Base-by-base conservation (phyloP, 1,284 basidiomycete species). In the Sanghuangporus weigelae region DNA sequence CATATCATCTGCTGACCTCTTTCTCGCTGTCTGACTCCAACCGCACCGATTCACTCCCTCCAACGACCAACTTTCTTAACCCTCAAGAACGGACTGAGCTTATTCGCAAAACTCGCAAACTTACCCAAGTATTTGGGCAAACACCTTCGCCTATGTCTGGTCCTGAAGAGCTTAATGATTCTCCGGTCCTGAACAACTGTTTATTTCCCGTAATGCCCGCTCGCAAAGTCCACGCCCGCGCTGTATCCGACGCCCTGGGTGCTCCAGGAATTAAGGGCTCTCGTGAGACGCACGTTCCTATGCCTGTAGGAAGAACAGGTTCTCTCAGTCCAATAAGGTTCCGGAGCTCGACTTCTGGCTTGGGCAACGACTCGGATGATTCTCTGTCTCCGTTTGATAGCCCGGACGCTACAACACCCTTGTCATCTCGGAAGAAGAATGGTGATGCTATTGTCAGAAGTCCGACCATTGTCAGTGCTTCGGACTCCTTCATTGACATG, bases 81-180 rank as follows among this genome's bases (percentile, higher is more conserved):
- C 76, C 86, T 10, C 79, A 82, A 23, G 86, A 91, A 68, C 87
- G 91, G 23, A 83, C 87, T 0, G 86, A 90, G 48, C 84, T 90
- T 59, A 77, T 93, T 26, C 80, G 85, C 58, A 86, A 87, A 67
- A 84, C 86, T 38, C 84, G 86, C 69, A 95, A 95, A 74, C 80
- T 95, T 48, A 83, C 90, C 31, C 86, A 88, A 68, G 74, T 94
- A 19, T 86, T 95, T 57, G 93, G 93, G 31, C 80, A 84, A 72
- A 81, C 79, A 0, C 87, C 86, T 80, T 77, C 36, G 72, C 72
- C 19, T 75, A 77, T 40, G 4, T 67, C 76, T 31, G 66, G 71
- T 2, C 67, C 73, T 11, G 72, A 73, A 55, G 76, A 78, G 7
- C n/a, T 60, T 19, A 68, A 71, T 40, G 73, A 68, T 55, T 68